Conservation (phyloP, 1,139 yeast species). For the Zygosaccharomyces sapae region DNA sequence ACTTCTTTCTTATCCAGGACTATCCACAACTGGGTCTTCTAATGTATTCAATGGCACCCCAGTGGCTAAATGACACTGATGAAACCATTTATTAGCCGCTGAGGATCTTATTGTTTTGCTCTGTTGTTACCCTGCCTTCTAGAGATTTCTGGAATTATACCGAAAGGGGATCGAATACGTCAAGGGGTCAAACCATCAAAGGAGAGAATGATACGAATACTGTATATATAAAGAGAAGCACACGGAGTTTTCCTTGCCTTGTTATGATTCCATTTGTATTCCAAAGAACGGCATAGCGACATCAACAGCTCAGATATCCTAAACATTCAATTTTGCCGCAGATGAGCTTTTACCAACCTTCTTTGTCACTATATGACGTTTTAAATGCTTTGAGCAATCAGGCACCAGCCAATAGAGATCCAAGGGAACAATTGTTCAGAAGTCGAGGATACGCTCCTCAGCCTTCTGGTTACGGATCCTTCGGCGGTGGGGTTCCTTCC, state of each 20-base stretch:
- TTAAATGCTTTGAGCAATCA: slow-evolving; percentile 29
- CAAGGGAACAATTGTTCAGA: slow-evolving; percentile 10
- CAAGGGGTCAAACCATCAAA: neutral
- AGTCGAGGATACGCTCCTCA: slow-evolving; percentile 1
- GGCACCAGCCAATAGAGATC: slow-evolving; percentile 17
- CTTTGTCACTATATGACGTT: slow-evolving; percentile 32
- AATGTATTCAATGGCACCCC: too few relatives aligned
- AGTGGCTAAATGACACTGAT: too few relatives aligned
- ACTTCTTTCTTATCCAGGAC: too few relatives aligned
- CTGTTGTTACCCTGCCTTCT: slow-evolving; percentile 1
- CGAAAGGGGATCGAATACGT: neutral
- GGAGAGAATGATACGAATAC: neutral
- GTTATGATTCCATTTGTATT: too few relatives aligned
- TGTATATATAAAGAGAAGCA: neutral
- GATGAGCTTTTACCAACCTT: slow-evolving; percentile 35
- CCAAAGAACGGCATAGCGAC: neutral
- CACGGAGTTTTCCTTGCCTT: too few relatives aligned
- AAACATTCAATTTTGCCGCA: neutral
- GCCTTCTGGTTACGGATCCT: neutral
- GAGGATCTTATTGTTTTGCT: neutral
- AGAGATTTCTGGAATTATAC: slow-evolving; percentile 2
- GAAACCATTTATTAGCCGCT: neutral
- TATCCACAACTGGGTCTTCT: too few relatives aligned
- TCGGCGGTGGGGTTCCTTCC: slow-evolving; percentile 2
- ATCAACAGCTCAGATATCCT: neutral